Percentiles rank a stretch among this genome's conserved stretches.
Evolutionary conservation across 2,329 filamentous ascomycete species (phyloP).

Genomic region (Hawksworthiomyces lignivorus): DNA sequence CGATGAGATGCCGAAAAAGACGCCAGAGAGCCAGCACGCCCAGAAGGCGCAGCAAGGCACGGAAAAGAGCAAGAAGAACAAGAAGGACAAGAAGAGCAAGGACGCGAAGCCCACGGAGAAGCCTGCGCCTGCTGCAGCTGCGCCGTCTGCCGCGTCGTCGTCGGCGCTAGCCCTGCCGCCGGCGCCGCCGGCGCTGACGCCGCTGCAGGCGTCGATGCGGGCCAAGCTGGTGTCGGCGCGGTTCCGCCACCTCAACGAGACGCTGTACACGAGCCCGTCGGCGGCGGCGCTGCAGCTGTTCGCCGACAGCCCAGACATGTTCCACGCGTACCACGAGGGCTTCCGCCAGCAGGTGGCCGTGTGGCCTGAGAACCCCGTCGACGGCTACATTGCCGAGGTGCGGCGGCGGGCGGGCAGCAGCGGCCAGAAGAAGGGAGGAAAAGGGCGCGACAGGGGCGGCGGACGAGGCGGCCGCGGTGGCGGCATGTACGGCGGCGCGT

Average conservation of each 20-base stretch:
- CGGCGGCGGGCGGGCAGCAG: constrained; percentile 39
- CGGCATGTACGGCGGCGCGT: constrained; percentile 17
- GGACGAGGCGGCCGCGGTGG: constrained; percentile 18
- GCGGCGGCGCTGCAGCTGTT: constrained; percentile 77
- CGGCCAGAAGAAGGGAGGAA: background rate
- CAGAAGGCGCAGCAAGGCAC: background rate
- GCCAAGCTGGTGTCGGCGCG: constrained; percentile 90
- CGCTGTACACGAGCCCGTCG: constrained; percentile 88
- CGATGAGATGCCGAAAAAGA: constrained; percentile 6
- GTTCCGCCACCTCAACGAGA: constrained; percentile 96
- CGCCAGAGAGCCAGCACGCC: constrained; percentile 6
- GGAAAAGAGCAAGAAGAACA: constrained; percentile 5
- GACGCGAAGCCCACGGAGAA: background rate
- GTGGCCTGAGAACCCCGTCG: constrained; percentile 95
- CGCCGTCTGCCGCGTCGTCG: constrained; percentile 17
- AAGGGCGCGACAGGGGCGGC: constrained; percentile 13
- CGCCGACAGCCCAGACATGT: constrained; percentile 80
- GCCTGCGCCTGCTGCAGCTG: background rate
- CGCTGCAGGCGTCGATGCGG: constrained; percentile 88
- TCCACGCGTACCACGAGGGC: constrained; percentile 90
- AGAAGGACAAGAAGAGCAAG: constrained; percentile 3
- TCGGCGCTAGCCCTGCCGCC: constrained; percentile 31
- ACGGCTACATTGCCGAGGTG: constrained; percentile 71
- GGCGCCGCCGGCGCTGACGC: constrained; percentile 60
- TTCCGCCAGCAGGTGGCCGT: constrained; percentile 92